These are phyloP conservation scores for Apophysomyces trapeziformis DNA, from an alignment of 371 early-diverging fungal species.

Conservation along the genomic window DNA sequence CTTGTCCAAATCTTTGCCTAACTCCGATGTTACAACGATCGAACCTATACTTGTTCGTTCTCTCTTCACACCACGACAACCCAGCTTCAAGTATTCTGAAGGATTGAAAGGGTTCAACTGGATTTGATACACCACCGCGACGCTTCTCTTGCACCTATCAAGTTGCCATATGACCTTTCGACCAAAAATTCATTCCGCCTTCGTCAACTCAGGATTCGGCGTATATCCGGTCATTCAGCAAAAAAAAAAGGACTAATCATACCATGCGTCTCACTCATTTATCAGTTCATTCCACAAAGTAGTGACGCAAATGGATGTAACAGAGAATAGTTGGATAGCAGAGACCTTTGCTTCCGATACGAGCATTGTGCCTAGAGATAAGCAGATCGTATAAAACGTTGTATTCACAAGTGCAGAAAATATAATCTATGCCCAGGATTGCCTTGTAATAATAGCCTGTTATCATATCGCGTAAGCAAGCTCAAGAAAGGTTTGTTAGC, in stretches of 20 bases:
- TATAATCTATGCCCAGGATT: constrained; percentile 84
- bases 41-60: too few species aligned
- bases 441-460: constrained; percentile 63
- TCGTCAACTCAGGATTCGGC: constrained; percentile 92
- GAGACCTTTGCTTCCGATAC: constrained; percentile 97
- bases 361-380: constrained; percentile 84
- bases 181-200: too few species aligned
- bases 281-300: constrained; percentile 90
- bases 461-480: constrained; percentile 84
- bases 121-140: constrained; percentile 91
- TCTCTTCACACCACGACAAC: background rate
- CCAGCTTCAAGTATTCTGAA: constrained; percentile 87
- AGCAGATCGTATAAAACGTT: constrained; percentile 95
- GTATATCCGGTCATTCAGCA: constrained; percentile 92
- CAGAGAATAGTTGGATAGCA: constrained; percentile 87
- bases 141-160: constrained; percentile 96
- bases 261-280: constrained; percentile 96
- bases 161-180: constrained; percentile 86
- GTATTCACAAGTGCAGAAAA: constrained; percentile 90
- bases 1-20: background rate
- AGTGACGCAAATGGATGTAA: constrained; percentile 81
- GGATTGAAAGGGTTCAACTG: constrained; percentile 91
- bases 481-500: constrained; percentile 80
- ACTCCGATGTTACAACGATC: constrained; percentile 1
- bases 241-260: constrained; percentile 96